Evolutionary conservation across 345 rosid genomes (phyloP), one percentile per base, ranked within the genome.

Genomic region (Sapria himalayana): DNA sequence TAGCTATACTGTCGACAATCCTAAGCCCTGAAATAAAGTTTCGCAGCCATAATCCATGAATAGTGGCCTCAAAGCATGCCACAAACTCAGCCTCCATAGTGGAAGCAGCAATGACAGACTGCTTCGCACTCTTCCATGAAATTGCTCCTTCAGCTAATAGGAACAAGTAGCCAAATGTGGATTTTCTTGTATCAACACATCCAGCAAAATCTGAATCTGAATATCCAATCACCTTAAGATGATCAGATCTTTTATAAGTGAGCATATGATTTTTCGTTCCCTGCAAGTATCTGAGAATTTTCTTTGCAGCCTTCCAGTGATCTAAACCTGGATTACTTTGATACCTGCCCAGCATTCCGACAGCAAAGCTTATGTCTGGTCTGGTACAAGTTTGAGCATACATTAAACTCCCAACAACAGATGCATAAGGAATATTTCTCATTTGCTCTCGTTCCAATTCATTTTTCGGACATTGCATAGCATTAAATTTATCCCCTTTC

Each of bases 401-500:
- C 10, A 21, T 23, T 4, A 43, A 11, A 8, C 35, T 43, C 11
- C 34, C 20, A 27, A 25, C 5, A 15, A 15, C 13, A 5, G 19
- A 27, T 9, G 11, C 35, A 25, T 43, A 43, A 23, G 33, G 12
- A 4, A 25, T 41, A 3, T 9, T 15, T 3, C 25, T 9, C 19
- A 41, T 25, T 24, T 24, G 1, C 20, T 19, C 13, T n/a, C n/a
- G n/a, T n/a, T n/a, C n/a, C n/a, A n/a, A n/a, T n/a, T n/a, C n/a
- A n/a, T n/a, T n/a, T n/a, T 7, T 15, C 10, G 21, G 33, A 15
- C 21, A 41, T 15, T 41, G 33, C 1, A 1, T 29, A 1, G 20
- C 4, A 17, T 2, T 44, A n/a, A 44, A 43, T 4, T 29, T 27
- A 11, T 43, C 48, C 9, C 25, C 36, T 6, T 43, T 44, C 7